Evolutionary conservation across 768 basidiomycete genomes (phyloP).

Genomic region (Mycena venus): DNA sequence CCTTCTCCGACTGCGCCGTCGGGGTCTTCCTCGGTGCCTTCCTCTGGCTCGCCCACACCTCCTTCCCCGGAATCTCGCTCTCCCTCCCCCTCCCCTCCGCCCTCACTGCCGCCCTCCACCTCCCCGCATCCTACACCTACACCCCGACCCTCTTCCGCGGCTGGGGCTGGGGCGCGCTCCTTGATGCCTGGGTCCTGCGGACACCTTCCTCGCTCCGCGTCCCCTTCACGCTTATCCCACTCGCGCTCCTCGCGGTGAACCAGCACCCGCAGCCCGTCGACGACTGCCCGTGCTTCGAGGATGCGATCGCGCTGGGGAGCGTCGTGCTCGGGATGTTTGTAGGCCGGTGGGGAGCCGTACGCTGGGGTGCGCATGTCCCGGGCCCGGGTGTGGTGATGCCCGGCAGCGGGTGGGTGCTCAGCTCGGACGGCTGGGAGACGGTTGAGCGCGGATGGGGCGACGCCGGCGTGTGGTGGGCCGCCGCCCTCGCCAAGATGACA

Average conservation of each 20-base stretch:
- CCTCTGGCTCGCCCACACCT: constrained; percentile 75
- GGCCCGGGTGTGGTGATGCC: constrained; percentile 61
- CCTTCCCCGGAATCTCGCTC: constrained; percentile 54
- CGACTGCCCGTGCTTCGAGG: constrained; percentile 98
- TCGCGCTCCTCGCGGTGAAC: constrained; percentile 84
- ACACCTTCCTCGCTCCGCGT: constrained; percentile 47
- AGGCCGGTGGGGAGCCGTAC: constrained; percentile 73
- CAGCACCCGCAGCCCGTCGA: constrained; percentile 95
- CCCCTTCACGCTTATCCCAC: constrained; percentile 70
- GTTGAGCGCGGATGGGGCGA: constrained; percentile 53
- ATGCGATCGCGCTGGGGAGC: constrained; percentile 93
- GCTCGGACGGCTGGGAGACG: constrained; percentile 25
- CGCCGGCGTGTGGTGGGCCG: constrained; percentile 59
- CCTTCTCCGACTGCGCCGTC: constrained; percentile 78
- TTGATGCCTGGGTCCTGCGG: constrained; percentile 54
- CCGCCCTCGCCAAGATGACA: constrained; percentile 62
- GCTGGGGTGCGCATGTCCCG: constrained; percentile 53
- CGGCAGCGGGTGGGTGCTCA: constrained; percentile 62
- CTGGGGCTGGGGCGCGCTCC: constrained; percentile 28
- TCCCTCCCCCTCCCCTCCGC: constrained; percentile 41
- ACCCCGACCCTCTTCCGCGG: constrained; percentile 35
- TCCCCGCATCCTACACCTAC: constrained; percentile 13
- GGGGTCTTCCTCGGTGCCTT: constrained; percentile 75
- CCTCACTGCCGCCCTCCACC: constrained; percentile 32
- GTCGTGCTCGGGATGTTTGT: constrained; percentile 83